Evolutionary conservation across 345 rosid species (phyloP).

Genomic region (Brassica rapa): DNA sequence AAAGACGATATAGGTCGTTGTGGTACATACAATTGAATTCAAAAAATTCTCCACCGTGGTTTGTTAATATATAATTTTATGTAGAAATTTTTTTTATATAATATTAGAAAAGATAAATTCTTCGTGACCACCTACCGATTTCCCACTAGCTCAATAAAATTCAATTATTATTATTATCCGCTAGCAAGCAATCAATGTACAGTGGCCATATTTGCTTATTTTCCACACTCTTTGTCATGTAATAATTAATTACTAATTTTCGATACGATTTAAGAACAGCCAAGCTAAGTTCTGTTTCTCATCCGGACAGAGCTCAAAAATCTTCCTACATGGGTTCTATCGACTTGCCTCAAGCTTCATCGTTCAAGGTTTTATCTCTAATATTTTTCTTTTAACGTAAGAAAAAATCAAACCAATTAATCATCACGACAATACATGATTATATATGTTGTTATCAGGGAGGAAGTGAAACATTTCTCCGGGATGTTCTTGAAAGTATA

Average conservation of each 20-base stretch:
- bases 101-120: not conserved
- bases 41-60: not conserved
- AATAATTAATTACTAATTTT: not conserved
- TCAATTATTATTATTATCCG: not conserved
- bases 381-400: not conserved
- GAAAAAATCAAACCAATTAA: not conserved
- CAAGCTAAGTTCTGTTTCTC: slow-evolving; percentile 14
- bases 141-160: slow-evolving; percentile 8
- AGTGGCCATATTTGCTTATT: not conserved
- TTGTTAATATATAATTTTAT: not conserved
- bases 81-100: not conserved
- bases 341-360: slow-evolving; percentile 26
- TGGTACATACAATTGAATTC: not conserved
- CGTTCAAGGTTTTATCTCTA: slow-evolving; percentile 31
- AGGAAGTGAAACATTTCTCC: slow-evolving; percentile 61
- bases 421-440: not conserved
- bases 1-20: not conserved
- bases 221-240: not conserved
- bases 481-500: slow-evolving; percentile 61
- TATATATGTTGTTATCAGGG: slow-evolving; percentile 26
- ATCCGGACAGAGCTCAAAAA: not conserved
- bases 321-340: slow-evolving; percentile 14
- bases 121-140: not conserved
- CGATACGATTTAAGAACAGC: not conserved
- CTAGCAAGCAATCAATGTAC: not conserved